Evolutionary conservation across 371 early-diverging fungal genomes (phyloP), one percentile per base, ranked within the genome.

Genomic region (Actinomortierella wolfii): DNA sequence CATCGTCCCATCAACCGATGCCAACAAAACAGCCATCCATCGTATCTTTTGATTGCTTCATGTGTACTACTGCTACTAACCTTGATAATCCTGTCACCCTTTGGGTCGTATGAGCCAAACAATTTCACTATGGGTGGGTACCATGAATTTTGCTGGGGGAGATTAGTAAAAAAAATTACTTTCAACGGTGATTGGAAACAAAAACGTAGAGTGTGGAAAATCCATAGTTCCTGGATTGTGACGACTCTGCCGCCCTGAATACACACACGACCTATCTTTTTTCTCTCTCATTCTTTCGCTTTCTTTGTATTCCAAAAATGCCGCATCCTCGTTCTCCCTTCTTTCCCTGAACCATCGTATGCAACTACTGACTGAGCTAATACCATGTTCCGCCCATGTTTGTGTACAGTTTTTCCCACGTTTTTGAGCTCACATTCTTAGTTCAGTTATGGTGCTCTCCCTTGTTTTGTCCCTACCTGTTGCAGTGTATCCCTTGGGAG

Each of bases 71-170:
- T n/a, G n/a, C n/a, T n/a, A n/a, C n/a, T 34, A 6, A 34, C 34
- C 48, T 83, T 79, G 58, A 93, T 95, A 20, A 95, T 91, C 14
- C 73, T 76, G 39, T 93, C 91, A 0, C 89, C 90, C 54, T 87
- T 58, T 8, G 91, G 86, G 67, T 93, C 94, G 63, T 84, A 95
- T 18, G 91, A 86, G n/a, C 97, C 97, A 88, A 96, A 94, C 67
- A 96, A 68, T 56, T 85, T 78, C 4, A 93, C 83, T 69, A 47
- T 13, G 17, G 5, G 21, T 3, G 29, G 20, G 14, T 17, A 18
- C 6, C 42, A 25, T 5, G 34, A 23, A 8, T 26, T 6, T 13
- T 23, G 21, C 25, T 18, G 17, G 25, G 29, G 34, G 0, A 11
- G 24, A 46, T 26, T 39, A 54, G 18, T 28, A 15, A 49, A 18